These are phyloP conservation scores for Dendrobium nobile DNA, from an alignment of 106 monocot species.

Conservation along the genomic window DNA sequence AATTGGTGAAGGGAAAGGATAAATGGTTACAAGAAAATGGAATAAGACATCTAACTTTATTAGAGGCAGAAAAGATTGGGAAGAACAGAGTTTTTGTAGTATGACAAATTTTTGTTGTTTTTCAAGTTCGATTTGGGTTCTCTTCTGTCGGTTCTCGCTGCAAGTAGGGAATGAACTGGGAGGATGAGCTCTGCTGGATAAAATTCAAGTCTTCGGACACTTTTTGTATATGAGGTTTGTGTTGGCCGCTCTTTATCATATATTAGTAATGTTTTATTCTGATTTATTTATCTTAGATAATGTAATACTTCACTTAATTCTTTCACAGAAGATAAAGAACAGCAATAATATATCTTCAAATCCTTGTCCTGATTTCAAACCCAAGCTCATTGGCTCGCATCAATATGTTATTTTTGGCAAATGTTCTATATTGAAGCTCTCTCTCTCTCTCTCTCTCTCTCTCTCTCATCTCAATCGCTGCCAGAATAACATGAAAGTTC, in stretches of 20 bases:
- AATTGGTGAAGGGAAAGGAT: constrained; percentile 25
- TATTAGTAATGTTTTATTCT: not conserved
- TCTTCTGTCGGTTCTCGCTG: not conserved
- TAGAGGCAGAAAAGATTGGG: constrained; percentile 63
- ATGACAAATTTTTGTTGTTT: not conserved
- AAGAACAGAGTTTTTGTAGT: constrained; percentile 44
- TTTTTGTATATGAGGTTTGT: no score
- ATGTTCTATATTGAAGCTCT: no score
- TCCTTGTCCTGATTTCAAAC: not conserved
- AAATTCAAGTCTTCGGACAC: not conserved
- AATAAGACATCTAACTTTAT: constrained; percentile 45
- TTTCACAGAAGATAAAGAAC: not conserved
- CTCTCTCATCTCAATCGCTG: no score
- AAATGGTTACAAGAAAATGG: constrained; percentile 60
- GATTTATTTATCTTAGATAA: not conserved
- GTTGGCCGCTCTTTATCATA: not conserved
- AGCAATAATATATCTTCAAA: not conserved
- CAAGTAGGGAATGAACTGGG: not conserved
- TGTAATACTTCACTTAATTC: not conserved
- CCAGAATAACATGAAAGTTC: no score
- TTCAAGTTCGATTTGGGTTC: not conserved
- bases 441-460: no score
- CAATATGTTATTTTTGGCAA: no score
- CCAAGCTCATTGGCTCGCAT: no score
- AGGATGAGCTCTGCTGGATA: not conserved